These are phyloP conservation scores for Fallopia convolvulus DNA, from an alignment of 148 eudicot genomes.

Conservation along the genomic window DNA sequence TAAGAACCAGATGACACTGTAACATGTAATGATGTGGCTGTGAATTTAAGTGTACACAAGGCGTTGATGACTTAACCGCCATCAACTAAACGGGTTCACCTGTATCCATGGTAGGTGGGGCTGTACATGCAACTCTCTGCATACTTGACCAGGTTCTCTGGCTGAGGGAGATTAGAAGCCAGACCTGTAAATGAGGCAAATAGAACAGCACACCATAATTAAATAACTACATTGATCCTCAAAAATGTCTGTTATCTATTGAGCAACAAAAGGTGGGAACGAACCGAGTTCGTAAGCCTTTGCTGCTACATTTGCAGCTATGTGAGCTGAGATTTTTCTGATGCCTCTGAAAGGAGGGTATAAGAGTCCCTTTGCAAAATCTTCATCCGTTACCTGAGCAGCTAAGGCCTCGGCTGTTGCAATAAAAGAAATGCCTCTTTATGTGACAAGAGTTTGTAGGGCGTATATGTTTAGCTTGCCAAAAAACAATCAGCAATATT, in stretches of 20 bases:
- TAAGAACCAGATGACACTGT: not conserved
- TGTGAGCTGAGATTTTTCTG: constrained; percentile 89
- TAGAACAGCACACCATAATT: not conserved
- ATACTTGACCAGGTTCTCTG: not conserved
- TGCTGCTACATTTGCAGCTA: constrained; percentile 89
- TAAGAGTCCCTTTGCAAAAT: constrained; percentile 73
- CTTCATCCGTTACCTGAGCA: constrained; percentile 64
- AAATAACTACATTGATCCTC: not conserved
- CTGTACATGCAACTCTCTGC: constrained; percentile 4
- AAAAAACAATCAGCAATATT: too few relatives aligned
- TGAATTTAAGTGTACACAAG: not conserved
- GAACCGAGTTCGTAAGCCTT: constrained; percentile 94
- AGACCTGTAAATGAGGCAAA: constrained; percentile 28
- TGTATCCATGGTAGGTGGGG: not conserved
- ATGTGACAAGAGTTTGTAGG: not conserved
- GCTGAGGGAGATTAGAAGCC: constrained; percentile 21
- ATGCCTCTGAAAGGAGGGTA: constrained; percentile 83
- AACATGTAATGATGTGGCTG: not conserved
- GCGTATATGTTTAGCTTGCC: too few relatives aligned
- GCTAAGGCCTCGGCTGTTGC: constrained; percentile 92
- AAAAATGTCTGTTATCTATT: not conserved
- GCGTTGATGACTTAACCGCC: not conserved
- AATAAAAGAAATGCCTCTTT: not conserved
- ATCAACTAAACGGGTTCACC: not conserved
- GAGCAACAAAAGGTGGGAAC: constrained; percentile 10